Base-by-base conservation (phyloP, 1,284 basidiomycete species). In the Cryptococcus sp. region DNA sequence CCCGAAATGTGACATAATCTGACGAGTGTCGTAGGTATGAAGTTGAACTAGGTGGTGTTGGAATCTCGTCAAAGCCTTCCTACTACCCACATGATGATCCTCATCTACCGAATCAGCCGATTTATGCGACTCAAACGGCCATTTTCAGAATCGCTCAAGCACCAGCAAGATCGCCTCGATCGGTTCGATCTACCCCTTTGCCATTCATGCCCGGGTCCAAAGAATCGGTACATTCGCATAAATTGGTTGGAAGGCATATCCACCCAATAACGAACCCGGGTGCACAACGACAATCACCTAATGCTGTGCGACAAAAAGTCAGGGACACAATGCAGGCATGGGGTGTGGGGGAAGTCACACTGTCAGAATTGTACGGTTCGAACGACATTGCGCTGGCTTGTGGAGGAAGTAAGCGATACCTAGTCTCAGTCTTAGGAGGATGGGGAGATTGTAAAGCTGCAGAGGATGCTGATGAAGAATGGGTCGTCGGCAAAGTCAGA, bases 321-420 rank as follows among this genome's bases (percentile, higher is more conserved):
- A 78, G 80, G 65, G 62, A 72, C 2, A 81, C 76, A 53, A 84
- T 90, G 79, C 78, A 81, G 46, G 71, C 77, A 15, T 82, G 80
- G 68, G 68, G 81, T 10, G 79, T 84, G 55, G 72, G 71, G 1
- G 36, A 61, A 37, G 68, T 76, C 15, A 79, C 80, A 57, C 76
- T 87, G 59, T 81, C 83, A 51, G 85, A 89, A 61, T 71, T 90
- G 23, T 91, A 89, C 89, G 85, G 82, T 45, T 80, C 84, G 55
- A 74, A 77, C 4, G 79, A 83, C 4, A 74, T 90, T 42, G 75
- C 82, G 0, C 62, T 76, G 6, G 67, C 81, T n/a, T 90, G 88
- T 61, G 86, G 83, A 14, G 89, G 89, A 1, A 66, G 62, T 41
- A 74, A 73, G 62, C 56, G 76, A 36, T 66, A 65, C 38, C 57